Percentiles rank a stretch among this genome's conserved stretches.
Conservation (phyloP, 495 filamentous ascomycete species). For the Lasiosphaeria hispida region DNA sequence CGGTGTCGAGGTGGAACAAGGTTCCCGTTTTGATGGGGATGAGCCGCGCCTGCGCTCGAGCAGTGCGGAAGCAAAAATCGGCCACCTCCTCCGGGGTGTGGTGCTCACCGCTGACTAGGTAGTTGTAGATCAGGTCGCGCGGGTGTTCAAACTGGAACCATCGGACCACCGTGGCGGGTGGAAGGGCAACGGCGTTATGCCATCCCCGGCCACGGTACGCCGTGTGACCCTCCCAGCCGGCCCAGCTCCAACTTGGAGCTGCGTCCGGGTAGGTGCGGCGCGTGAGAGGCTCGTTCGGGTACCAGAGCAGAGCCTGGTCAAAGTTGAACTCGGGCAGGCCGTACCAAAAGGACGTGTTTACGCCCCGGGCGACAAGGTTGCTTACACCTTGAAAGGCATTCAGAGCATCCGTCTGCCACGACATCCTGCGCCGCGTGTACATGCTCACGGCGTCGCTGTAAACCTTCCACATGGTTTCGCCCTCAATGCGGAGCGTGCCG, state of each 20-base stretch:
- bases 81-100: constrained; percentile 5
- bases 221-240: constrained; percentile 18
- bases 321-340: constrained; percentile 20
- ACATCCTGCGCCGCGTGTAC: constrained; percentile 18
- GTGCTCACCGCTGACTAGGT: background rate
- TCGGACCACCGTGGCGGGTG: constrained; percentile 4
- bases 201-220: constrained; percentile 19
- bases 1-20: constrained; percentile 6
- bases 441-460: constrained; percentile 15
- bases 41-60: background rate
- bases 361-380: constrained; percentile 12
- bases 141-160: constrained; percentile 2
- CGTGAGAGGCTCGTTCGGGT: constrained; percentile 11
- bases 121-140: constrained; percentile 6
- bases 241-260: constrained; percentile 16
- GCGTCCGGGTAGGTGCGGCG: constrained; percentile 1
- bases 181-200: constrained; percentile 10
- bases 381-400: constrained; percentile 15
- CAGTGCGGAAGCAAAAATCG: background rate
- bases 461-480: constrained; percentile 14
- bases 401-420: constrained; percentile 15
- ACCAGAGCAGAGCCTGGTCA: constrained; percentile 18
- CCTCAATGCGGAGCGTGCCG: constrained; percentile 8
- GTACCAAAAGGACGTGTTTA: constrained; percentile 16
- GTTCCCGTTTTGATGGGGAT: background rate